A percentile compares a stretch with the other conserved stretches of the same genome.
phyloP scores from a whole-genome alignment of 805 yeast species.

The Ogataea pini region DNA sequence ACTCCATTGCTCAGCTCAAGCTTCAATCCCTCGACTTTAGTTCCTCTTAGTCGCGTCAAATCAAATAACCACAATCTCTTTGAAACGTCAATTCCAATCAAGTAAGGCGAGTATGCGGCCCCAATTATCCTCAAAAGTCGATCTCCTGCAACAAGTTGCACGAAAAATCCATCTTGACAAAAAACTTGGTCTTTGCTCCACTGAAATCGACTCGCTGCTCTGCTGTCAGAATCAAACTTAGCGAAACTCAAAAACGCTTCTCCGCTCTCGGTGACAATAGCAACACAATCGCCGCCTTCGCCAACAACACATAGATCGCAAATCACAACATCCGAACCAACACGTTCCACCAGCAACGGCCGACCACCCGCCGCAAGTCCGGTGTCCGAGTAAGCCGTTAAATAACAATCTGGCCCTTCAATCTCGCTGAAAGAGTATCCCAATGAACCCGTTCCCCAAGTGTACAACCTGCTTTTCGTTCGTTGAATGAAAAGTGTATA shows the following conservation, averaged over 20 bases:
- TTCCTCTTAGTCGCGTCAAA: neutral
- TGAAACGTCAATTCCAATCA: constrained; percentile 8
- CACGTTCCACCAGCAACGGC: constrained; percentile 10
- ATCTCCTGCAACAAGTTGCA: neutral
- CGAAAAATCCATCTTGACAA: constrained; percentile 13
- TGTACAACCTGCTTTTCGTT: constrained; percentile 6
- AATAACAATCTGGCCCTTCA: constrained; percentile 5
- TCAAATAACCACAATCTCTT: constrained; percentile 10
- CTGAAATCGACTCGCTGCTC: neutral
- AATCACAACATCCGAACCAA: constrained; percentile 10
- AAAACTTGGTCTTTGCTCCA: neutral
- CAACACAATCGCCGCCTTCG: constrained; percentile 15
- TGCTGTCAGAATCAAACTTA: constrained; percentile 10
- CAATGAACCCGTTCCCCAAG: constrained; percentile 17
- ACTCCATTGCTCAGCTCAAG: neutral
- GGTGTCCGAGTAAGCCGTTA: constrained; percentile 11
- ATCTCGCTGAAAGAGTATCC: constrained; percentile 25
- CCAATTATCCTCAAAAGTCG: constrained; percentile 8
- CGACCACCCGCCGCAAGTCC: constrained; percentile 14
- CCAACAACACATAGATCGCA: constrained; percentile 12
- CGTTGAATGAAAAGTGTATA: constrained; percentile 6
- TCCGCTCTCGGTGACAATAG: constrained; percentile 18
- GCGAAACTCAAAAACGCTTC: constrained; percentile 9
- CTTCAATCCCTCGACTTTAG: neutral
- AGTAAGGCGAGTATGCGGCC: constrained; percentile 13